These are phyloP conservation scores for Solanum piurae DNA, from an alignment of 257 asterid genomes.

Conservation along the genomic window DNA sequence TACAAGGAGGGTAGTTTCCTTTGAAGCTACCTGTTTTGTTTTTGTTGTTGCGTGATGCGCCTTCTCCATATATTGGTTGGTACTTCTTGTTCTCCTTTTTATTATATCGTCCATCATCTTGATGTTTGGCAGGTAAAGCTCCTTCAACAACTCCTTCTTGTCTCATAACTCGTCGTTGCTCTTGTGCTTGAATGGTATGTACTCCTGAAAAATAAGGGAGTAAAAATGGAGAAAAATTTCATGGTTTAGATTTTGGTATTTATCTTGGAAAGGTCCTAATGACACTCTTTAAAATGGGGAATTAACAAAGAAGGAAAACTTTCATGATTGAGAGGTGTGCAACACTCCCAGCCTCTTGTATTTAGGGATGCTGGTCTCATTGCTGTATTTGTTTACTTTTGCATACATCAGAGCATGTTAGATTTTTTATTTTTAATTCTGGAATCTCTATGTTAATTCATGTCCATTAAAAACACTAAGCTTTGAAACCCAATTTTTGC, in stretches of 20 bases:
- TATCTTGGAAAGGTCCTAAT: neutral
- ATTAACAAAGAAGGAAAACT: neutral
- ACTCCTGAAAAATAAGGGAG: neutral
- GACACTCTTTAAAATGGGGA: neutral
- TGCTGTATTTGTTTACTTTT: neutral
- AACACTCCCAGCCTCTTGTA: neutral
- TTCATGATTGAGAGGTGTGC: neutral
- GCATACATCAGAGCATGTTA: neutral
- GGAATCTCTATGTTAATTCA: neutral
- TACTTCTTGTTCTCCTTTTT: too few species aligned
- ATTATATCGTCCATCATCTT: too few species aligned
- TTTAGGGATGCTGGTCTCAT: neutral
- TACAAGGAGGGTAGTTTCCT: too few species aligned
- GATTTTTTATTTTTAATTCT: neutral
- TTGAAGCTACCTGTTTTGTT: too few species aligned
- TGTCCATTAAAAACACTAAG: neutral
- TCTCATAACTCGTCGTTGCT: too few species aligned
- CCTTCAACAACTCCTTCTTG: too few species aligned
- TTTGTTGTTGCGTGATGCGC: too few species aligned
- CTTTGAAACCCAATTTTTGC: neutral
- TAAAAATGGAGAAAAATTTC: neutral
- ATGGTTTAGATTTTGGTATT: neutral
- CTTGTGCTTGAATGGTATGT: neutral
- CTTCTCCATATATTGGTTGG: too few species aligned
- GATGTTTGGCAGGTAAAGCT: too few species aligned